Conservation (phyloP, 352 stramenopile species). For the Phytophthora fragariae region DNA sequence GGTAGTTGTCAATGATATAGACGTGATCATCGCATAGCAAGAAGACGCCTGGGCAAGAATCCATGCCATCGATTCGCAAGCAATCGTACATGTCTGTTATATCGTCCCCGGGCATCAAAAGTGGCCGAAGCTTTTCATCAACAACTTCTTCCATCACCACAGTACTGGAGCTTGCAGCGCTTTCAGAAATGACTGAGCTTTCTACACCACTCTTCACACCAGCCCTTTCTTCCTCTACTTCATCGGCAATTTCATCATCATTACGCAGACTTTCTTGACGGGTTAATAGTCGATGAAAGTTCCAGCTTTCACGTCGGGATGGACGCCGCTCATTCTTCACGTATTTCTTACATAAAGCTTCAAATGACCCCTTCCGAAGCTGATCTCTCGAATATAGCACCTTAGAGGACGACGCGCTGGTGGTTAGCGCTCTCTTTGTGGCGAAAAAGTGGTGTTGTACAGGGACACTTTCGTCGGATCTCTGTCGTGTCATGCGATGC, state of each 20-base stretch:
- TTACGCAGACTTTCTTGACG: slow-evolving; percentile 25
- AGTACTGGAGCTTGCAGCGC: background rate
- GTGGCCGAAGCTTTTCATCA: slow-evolving; percentile 73
- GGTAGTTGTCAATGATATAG: slow-evolving; percentile 83
- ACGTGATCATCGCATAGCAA: slow-evolving; percentile 70
- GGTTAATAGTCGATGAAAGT: slow-evolving; percentile 26
- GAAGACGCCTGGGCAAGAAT: slow-evolving; percentile 77
- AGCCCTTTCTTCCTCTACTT: slow-evolving; percentile 17
- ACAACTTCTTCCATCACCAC: slow-evolving; percentile 44
- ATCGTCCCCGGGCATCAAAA: slow-evolving; percentile 72
- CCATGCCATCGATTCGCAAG: slow-evolving; percentile 79
- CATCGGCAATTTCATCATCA: slow-evolving; percentile 16
- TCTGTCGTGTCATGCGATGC: slow-evolving; percentile 16
- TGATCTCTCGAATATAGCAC: slow-evolving; percentile 25
- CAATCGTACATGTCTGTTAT: slow-evolving; percentile 76
- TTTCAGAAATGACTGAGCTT: slow-evolving; percentile 20
- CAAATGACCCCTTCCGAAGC: slow-evolving; percentile 38
- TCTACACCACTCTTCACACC: slow-evolving; percentile 25
- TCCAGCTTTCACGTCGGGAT: slow-evolving; percentile 31
- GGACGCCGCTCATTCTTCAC: slow-evolving; percentile 26
- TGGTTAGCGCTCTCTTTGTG: slow-evolving; percentile 18
- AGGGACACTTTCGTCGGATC: slow-evolving; percentile 20
- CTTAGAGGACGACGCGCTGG: slow-evolving; percentile 23
- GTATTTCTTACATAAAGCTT: slow-evolving; percentile 41
- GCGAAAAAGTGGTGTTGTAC: background rate